These are phyloP conservation scores for Meyerozyma sp. DNA, from an alignment of 1,139 yeast genomes.

Conservation along the genomic window DNA sequence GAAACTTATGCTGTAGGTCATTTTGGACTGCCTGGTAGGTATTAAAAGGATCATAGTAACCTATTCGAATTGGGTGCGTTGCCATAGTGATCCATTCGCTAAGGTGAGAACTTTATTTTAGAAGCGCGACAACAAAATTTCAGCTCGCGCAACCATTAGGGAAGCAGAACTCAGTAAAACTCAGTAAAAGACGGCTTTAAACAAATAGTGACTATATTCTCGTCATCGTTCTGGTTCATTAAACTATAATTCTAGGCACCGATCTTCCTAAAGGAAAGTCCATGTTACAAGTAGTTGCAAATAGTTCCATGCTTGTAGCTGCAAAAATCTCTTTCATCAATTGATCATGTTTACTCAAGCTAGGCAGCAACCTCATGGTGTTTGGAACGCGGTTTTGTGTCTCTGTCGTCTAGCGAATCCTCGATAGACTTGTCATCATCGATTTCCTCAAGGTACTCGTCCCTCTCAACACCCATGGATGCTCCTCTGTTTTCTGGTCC, in stretches of 20 bases:
- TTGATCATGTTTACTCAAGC: background rate
- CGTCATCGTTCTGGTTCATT: too few relatives aligned
- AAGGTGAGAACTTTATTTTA: background rate
- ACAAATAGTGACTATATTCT: too few relatives aligned
- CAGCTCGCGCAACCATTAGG: too few relatives aligned
- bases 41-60: slow-evolving; percentile 84
- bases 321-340: background rate
- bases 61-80: slow-evolving; percentile 36
- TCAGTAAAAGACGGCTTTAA: too few relatives aligned
- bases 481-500: slow-evolving; percentile 71
- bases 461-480: slow-evolving; percentile 13
- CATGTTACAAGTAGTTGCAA: too few relatives aligned
- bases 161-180: too few relatives aligned
- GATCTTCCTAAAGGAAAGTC: too few relatives aligned
- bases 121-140: background rate
- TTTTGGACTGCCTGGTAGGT: slow-evolving; percentile 51
- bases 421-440: background rate
- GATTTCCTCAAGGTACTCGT: slow-evolving; percentile 8
- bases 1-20: slow-evolving; percentile 51
- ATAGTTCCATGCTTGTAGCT: background rate
- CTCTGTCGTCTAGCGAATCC: background rate
- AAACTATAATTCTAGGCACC: too few relatives aligned
- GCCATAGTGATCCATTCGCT: background rate
- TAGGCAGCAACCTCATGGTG: background rate
- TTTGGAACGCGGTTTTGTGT: background rate